Evolutionary conservation across 1,284 basidiomycete genomes (phyloP), one percentile per base, ranked within the genome.

Genomic region (Sporisorium exsertum): DNA sequence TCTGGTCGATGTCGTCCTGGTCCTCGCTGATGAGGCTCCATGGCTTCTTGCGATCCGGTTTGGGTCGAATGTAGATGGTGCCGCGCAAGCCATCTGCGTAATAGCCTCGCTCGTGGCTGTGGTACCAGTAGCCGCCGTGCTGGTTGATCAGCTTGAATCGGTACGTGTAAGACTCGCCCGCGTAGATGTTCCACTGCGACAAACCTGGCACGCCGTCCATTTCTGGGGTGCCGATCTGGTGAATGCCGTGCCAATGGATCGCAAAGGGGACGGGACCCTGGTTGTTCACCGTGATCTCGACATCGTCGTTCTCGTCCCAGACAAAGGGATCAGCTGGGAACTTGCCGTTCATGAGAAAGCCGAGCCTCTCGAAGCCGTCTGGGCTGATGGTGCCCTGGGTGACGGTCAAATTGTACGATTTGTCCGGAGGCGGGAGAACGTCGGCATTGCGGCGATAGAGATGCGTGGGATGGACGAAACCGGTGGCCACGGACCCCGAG

Each of bases 151-250:
- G 50, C 58, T 72, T 74, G 69, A 78, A 78, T 10, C 72, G 69
- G 32, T 78, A 78, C 24, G 66, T 67, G 56, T 69, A 78, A 10
- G 58, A 58, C 35, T 72, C 58, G 37, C 72, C 77, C 12, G 53
- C 16, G 26, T 74, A 74, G 63, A 78, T 78, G 57, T 72, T 75
- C 77, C 77, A 78, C 58, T 78, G 77, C 18, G 64, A 72, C 24
- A 78, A 32, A 10, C 77, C 77, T 3, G 77, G 77, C n/a, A 78
- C 77, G 18, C 77, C 77, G 47, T 78, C 77, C 77, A 78, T 78
- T 56, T 78, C 68, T 12, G 77, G 77, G 5, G 61, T 66, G 43
- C 77, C 77, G 33, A 76, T 72, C 65, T 78, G 77, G 47, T 75
- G 72, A 18, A 78, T 69, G 33, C 77, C 77, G 52, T 78, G 77